These are phyloP conservation scores for Diplogelasinospora grovesii DNA, from an alignment of 495 filamentous ascomycete genomes.

Conservation along the genomic window DNA sequence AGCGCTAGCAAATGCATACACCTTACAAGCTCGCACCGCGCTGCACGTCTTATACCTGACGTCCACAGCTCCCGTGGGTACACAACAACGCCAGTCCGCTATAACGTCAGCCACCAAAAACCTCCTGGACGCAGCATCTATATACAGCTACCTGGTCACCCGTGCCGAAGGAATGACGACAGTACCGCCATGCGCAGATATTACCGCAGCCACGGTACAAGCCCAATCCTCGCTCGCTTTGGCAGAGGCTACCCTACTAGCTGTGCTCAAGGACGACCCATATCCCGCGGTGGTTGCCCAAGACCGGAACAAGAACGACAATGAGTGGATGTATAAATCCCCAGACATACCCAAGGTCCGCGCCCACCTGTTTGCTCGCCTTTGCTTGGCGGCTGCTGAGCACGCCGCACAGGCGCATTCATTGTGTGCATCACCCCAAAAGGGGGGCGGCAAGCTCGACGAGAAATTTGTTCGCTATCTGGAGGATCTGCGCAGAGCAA, in stretches of 20 bases:
- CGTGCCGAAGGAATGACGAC: constrained; percentile 31
- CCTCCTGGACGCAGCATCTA: constrained; percentile 71
- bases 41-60: constrained; percentile 46
- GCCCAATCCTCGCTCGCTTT: constrained; percentile 69
- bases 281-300: constrained; percentile 75
- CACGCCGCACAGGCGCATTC: constrained; percentile 57
- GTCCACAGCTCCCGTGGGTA: constrained; percentile 51
- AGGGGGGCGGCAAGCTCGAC: constrained; percentile 41
- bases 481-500: constrained; percentile 64
- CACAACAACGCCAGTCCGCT: constrained; percentile 59
- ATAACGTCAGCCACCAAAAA: constrained; percentile 69
- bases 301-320: constrained; percentile 68
- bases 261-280: constrained; percentile 88
- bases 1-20: constrained; percentile 67
- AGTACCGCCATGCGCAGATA: constrained; percentile 47
- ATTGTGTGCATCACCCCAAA: constrained; percentile 33
- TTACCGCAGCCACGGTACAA: constrained; percentile 56
- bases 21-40: constrained; percentile 56
- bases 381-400: constrained; percentile 74
- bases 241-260: constrained; percentile 82
- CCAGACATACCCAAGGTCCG: constrained; percentile 83
- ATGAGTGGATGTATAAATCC: constrained; percentile 86
- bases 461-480: constrained; percentile 63
- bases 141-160: constrained; percentile 60
- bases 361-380: constrained; percentile 74